phyloP scores from a whole-genome alignment of 306 rosid genomes.

The Cicer arietinum region DNA sequence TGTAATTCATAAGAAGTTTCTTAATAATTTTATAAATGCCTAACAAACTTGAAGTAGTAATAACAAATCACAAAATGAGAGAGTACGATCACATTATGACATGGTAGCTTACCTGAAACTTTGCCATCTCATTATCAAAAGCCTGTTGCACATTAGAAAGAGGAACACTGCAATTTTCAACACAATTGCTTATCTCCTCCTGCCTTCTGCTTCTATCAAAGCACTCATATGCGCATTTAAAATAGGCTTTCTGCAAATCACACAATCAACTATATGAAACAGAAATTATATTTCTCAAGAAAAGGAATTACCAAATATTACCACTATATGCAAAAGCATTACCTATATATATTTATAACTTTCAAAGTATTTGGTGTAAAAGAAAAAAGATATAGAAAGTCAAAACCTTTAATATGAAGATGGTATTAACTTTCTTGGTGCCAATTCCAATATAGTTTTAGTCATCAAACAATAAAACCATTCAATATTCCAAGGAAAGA shows the following conservation, averaged over 20 bases:
- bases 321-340: conserved; percentile 25
- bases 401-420: conserved; percentile 22
- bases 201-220: conserved; percentile 83
- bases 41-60: conserved; percentile 3
- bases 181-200: conserved; percentile 77
- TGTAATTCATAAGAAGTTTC: too few relatives aligned
- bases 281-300: conserved; percentile 12
- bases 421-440: conserved; percentile 1
- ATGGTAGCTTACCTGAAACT: conserved; percentile 71
- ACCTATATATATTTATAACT: background rate
- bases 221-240: conserved; percentile 90
- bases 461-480: conserved; percentile 22
- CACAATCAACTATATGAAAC: conserved; percentile 27
- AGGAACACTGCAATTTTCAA: conserved; percentile 79
- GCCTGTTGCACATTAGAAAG: conserved; percentile 77
- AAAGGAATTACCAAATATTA: background rate
- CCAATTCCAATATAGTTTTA: conserved; percentile 28
- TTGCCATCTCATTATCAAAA: conserved; percentile 87
- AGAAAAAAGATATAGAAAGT: background rate
- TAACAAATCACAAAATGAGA: conserved; percentile 1
- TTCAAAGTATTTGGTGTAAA: conserved; percentile 7
- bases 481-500: conserved; percentile 15
- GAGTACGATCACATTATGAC: conserved; percentile 9
- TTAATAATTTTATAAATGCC: too few relatives aligned
- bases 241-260: conserved; percentile 82